Percentiles rank a stretch among this genome's conserved stretches.
These are phyloP conservation scores for Flaveria bidentis DNA, from an alignment of 129 eudicot species.

Conservation along the genomic window DNA sequence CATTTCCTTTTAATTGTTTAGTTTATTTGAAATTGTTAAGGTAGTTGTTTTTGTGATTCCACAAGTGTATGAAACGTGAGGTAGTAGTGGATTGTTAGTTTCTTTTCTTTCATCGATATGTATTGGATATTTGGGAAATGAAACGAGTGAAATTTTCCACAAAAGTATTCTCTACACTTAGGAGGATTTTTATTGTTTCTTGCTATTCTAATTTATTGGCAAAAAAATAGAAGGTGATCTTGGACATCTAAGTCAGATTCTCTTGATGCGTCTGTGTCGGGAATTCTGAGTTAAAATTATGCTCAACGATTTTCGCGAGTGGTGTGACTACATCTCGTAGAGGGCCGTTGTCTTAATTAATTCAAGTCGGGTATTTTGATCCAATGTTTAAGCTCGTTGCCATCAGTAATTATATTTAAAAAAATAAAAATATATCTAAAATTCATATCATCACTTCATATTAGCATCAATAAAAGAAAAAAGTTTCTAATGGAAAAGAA, in stretches of 20 bases:
- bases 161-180: neutral
- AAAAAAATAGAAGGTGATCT: conserved; percentile 8
- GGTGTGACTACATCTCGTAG: neutral
- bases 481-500: too few species aligned
- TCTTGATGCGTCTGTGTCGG: conserved; percentile 10
- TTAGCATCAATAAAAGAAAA: too few species aligned
- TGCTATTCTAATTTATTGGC: conserved; percentile 1
- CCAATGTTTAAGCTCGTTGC: neutral
- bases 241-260: neutral
- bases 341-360: neutral
- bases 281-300: neutral
- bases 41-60: too few species aligned
- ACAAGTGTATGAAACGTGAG: conserved; percentile 4
- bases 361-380: neutral
- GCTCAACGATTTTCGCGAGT: neutral
- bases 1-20: neutral
- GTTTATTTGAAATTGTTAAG: too few species aligned
- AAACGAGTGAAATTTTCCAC: neutral
- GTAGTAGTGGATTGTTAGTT: neutral
- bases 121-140: neutral
- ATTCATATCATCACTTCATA: too few species aligned
- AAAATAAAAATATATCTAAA: too few species aligned
- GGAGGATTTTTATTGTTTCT: neutral
- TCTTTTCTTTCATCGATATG: neutral
- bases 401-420: neutral